Base-by-base conservation (phyloP, 1,139 yeast genomes). In the Scheffersomyces parashehatae region DNA sequence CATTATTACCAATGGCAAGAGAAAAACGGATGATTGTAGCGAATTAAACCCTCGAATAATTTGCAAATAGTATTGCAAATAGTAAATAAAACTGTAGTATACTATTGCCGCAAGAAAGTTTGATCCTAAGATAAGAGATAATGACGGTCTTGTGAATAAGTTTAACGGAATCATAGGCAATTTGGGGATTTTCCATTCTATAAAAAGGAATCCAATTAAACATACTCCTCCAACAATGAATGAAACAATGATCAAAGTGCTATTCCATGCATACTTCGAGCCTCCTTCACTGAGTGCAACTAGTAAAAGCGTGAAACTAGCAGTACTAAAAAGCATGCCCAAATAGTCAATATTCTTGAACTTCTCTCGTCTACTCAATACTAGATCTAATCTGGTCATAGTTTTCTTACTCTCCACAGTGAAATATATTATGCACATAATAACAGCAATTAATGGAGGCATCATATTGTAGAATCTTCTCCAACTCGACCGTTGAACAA, bases 201-300 rank as follows among this genome's bases (percentile, higher is more conserved):
- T 48, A 9, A 52, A n/a, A 11, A 54, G 33, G 36, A 58, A 56
- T 2, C 37, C 48, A 8, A 50, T 31, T 33, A 54, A 39, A 35
- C 59, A 51, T 8, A 50, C 38, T 1, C 59, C 60, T 2, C 62
- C 62, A 3, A 53, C 45, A 1, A 51, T 43, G 29, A 58, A 55
- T 56, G 55, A 53, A 32, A 42, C 55, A 16, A 58, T 56, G 8
- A 58, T 54, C 24, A 56, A 34, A 1, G 54, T n/a, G 26, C 57
- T 52, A 41, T 48, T 42, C 62, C 62, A 58, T 1, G 53, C 43
- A 32, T 54, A 56, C 1, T 58, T 54, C 3, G 55, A 48, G 9
- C 62, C 62, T 1, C 62, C 62, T 3, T 60, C 60, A 32, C 54
- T 51, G 33, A 58, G 49, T 2, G 62, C 60, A 10, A 58, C 46